Base-by-base conservation (phyloP, 495 filamentous ascomycete species). In the Pyronema domesticum region DNA sequence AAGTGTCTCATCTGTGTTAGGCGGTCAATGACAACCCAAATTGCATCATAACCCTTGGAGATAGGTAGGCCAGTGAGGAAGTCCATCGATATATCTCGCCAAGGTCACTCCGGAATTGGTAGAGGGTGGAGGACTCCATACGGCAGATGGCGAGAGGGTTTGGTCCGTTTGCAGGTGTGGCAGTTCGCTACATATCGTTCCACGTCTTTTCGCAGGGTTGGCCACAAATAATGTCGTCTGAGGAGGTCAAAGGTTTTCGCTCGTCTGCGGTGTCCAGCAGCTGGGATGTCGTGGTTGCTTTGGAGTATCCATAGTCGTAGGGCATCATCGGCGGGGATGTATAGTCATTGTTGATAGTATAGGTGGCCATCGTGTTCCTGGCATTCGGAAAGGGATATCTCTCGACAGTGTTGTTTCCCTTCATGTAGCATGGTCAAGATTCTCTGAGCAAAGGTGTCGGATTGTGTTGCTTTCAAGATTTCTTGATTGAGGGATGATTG, bases 11-110 rank as follows among this genome's bases (percentile, higher is more conserved):
- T 53, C 39, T 68, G 68, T 2, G 50, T 55, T 0, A 68, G 45
- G 3, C 56, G 35, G 37, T 67, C 58, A 0, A 65, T 59, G 0
- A 68, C 50, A 0, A 65, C 60, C 0, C 67, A 37, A 3, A 68
- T 58, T 2, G 54, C 46, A 34, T 65, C 52, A 15, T 54, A 58
- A 0, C 58, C 58, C 0, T 57, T 17, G 1, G 15, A 53, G 1
- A 17, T 13, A 6, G 55, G 59, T 15, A 59, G 39, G 9, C 51
- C 48, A 3, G 55, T 61, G 14, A 68, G 54, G 36, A 69, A 67
- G 42, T 69, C 59, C 42, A 68, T 65, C 0, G 23, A 58, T 9
- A 69, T 37, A 40, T 67, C 42, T 39, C 53, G 6, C 64, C 57
- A 69, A 1, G 46, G 51, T 6, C 37, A 8, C 10, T 64, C 0